These are phyloP conservation scores for Chalciporus chontae DNA, from an alignment of 768 basidiomycete species.

Conservation along the genomic window DNA sequence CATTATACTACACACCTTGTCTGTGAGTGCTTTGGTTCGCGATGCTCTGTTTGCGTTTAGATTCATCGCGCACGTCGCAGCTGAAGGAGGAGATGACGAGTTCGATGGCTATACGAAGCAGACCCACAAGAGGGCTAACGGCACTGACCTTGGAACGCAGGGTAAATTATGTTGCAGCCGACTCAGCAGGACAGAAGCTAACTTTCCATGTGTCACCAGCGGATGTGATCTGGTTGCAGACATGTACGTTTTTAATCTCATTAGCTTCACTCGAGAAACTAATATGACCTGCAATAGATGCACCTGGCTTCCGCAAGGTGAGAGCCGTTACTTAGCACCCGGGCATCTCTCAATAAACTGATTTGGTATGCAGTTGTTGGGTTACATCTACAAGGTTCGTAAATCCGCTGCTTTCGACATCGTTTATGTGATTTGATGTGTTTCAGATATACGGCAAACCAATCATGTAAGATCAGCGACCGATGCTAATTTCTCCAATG, in stretches of 20 bases:
- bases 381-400: conserved; percentile 67
- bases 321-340: conserved; percentile 10
- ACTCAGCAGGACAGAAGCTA: background rate
- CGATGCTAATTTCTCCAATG: background rate
- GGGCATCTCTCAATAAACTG: background rate
- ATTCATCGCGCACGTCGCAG: conserved; percentile 26
- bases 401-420: background rate
- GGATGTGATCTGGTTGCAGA: conserved; percentile 68
- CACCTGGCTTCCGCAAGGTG: conserved; percentile 63
- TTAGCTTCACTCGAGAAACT: background rate
- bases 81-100: conserved; percentile 63
- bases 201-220: conserved; percentile 35
- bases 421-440: background rate
- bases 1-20: conserved; percentile 73
- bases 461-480: conserved; percentile 44
- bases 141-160: conserved; percentile 64
- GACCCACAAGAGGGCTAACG: conserved; percentile 63
- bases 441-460: conserved; percentile 47
- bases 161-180: conserved; percentile 32
- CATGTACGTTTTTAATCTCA: conserved; percentile 42
- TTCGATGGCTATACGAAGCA: conserved; percentile 61
- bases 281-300: conserved; percentile 38
- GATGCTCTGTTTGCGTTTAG: background rate
- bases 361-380: conserved; percentile 42
- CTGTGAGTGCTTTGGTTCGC: conserved; percentile 36